Evolutionary conservation across 2,329 filamentous ascomycete genomes (phyloP).

Genomic region (Coniosporium tulheliwenetii): DNA sequence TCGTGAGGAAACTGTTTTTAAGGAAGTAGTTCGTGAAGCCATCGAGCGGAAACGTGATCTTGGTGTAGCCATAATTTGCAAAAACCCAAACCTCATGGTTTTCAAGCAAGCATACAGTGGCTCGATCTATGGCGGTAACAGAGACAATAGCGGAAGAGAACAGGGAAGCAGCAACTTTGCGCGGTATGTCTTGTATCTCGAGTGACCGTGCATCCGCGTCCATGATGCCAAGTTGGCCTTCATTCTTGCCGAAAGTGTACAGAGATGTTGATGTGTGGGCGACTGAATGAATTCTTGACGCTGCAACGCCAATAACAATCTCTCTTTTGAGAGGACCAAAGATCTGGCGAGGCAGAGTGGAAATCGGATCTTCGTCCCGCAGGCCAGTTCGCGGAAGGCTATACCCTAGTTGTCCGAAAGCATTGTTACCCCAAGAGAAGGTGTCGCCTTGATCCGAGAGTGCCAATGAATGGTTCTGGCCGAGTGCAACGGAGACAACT

Average conservation of each 20-base stretch:
- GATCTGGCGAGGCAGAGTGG: slow-evolving; percentile 68
- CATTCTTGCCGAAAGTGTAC: slow-evolving; percentile 91
- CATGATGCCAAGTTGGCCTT: slow-evolving; percentile 84
- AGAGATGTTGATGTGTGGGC: slow-evolving; percentile 68
- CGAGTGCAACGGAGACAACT: slow-evolving; percentile 63
- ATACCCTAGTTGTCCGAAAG: slow-evolving; percentile 75
- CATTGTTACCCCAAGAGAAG: slow-evolving; percentile 89
- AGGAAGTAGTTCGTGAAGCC: slow-evolving; percentile 56
- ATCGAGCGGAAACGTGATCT: slow-evolving; percentile 68
- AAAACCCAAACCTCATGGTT: slow-evolving; percentile 88
- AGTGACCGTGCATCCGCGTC: slow-evolving; percentile 89
- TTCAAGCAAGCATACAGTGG: slow-evolving; percentile 71
- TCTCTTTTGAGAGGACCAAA: slow-evolving; percentile 88
- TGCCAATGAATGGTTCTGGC: slow-evolving; percentile 82
- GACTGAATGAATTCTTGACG: slow-evolving; percentile 82
- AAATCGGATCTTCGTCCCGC: slow-evolving; percentile 71
- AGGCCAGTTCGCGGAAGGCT: slow-evolving; percentile 49
- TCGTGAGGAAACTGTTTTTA: slow-evolving; percentile 47
- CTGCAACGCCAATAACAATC: slow-evolving; percentile 62
- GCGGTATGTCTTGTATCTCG: slow-evolving; percentile 64
- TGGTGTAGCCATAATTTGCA: slow-evolving; percentile 90
- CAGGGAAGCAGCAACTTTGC: slow-evolving; percentile 76
- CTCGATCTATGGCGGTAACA: slow-evolving; percentile 78
- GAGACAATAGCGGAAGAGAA: slow-evolving; percentile 58
- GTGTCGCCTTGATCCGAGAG: slow-evolving; percentile 76